Evolutionary conservation across 306 rosid species (phyloP), one percentile per base, ranked within the genome.

Genomic region (Lathyrus sativus): DNA sequence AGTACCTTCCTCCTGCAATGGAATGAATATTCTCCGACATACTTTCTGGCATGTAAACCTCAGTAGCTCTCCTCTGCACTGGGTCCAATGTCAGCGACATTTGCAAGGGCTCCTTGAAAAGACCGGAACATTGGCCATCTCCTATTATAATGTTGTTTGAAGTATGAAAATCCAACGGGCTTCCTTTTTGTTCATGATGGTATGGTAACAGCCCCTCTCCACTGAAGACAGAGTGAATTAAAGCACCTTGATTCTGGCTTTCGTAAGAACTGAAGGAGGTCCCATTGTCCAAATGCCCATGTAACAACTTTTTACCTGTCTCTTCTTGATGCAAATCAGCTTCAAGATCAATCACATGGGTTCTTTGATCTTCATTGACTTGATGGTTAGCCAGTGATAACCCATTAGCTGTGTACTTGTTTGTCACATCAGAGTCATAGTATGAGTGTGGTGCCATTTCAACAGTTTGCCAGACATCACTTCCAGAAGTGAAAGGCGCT

Each of bases 211-310:
- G 31, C 53, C 75, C 92, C 53, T 74, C 88, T 62, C 84, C 90
- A 82, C 85, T 88, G 65, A 85, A 85, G 75, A 88, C 79, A 46
- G 99, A 84, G 19, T 82, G 89, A 62, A 90, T 88, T 57, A 90
- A 70, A 69, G 83, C 95, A 84, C 79, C 81, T 71, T 81, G 84
- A 73, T 79, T 87, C 74, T 85, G 98, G 81, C 79, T 84, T 64
- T 80, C 79, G 69, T 82, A 87, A 74, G 89, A 69, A 79, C 71
- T 76, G 74, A 90, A 88, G 69, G 89, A 88, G 65, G 89, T 69
- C 64, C 71, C 76, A 46, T 82, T 79, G 38, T 78, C 86, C 17
- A 80, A 65, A 67, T 73, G 88, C 63, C 86, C 76, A 35, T 69
- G 87, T 41, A 85, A 56, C 80, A 84, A 38, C 70, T 54, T 81